Evolutionary conservation across 1,139 yeast genomes (phyloP).

Genomic region (Candida tunisiensis): DNA sequence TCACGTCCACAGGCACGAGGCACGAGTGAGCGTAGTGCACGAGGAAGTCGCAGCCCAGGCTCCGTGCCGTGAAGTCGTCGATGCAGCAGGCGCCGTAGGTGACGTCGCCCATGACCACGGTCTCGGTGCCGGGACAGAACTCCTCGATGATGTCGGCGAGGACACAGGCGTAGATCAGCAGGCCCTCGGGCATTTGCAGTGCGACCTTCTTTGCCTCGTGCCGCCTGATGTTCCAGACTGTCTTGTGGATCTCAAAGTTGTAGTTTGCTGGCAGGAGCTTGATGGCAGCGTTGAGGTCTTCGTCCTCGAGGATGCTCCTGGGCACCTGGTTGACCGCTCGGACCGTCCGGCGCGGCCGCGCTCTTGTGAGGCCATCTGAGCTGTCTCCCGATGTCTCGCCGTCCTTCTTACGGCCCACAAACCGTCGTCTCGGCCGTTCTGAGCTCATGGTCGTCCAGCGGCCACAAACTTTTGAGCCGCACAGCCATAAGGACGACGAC

Average conservation of each 20-base stretch:
- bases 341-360: constrained; percentile 7
- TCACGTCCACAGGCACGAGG: constrained; percentile 85
- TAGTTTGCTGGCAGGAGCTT: constrained; percentile 74
- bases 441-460: neutral
- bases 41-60: constrained; percentile 80
- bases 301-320: constrained; percentile 60
- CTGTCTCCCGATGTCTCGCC: constrained; percentile 1
- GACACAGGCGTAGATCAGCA: constrained; percentile 70
- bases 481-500: neutral
- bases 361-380: neutral
- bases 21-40: constrained; percentile 98
- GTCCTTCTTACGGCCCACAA: constrained; percentile 6
- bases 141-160: constrained; percentile 85
- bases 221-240: constrained; percentile 81
- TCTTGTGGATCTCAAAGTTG: constrained; percentile 89
- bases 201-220: constrained; percentile 66
- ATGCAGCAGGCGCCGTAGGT: constrained; percentile 98
- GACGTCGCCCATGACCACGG: constrained; percentile 96
- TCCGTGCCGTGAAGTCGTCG: constrained; percentile 88
- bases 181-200: constrained; percentile 94
- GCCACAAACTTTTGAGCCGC: neutral
- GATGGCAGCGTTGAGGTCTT: constrained; percentile 68
- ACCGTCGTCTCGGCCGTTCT: constrained; percentile 5
- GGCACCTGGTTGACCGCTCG: constrained; percentile 85
- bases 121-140: constrained; percentile 74